Evolutionary conservation across 306 rosid genomes (phyloP), one percentile per base, ranked within the genome.

Genomic region (Vigna radiata): DNA sequence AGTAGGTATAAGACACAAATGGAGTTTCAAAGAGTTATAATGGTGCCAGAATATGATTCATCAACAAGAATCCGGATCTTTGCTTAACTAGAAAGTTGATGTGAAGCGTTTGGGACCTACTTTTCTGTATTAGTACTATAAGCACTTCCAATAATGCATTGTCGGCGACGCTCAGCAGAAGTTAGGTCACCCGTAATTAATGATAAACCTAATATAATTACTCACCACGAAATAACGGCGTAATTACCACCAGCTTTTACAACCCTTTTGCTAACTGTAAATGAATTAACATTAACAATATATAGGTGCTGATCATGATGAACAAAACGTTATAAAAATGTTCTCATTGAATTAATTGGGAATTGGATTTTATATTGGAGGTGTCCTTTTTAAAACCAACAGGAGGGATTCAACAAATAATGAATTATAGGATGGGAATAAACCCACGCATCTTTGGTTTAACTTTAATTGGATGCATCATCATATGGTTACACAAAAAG

Each of bases 21-120:
- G 87, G 86, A 80, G 93, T 83, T 81, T 85, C 82, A 88, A 82
- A 62, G 92, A 85, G 86, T 74, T 72, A 86, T 86, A 92, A 90
- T 87, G 91, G 91, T 83, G 96, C 90, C 86, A 83, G 91, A 90
- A 87, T 90, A 85, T 90, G 91, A 93, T 89, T 93, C 96, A 89
- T 87, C 88, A 88, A 86, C 88, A 84, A 89, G 93, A 89, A 88
- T 91, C 82, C 78, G 80, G 86, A 89, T 89, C 88, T 81, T 89
- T 89, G 94, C 96, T 89, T 90, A 83, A 90, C 88, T 89, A 89
- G 93, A 89, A 89, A 93, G 96, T 90, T 86, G 97, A 92, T 87
- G 89, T 77, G 41, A 81, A 66, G 86, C 80, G 83, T 76, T 73
- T 85, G 93, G 96, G 93, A 52, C 93, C 96, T 86, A 83, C 91